Base-by-base conservation (phyloP, 139 green algal genomes). In the Eudorina sp. region DNA sequence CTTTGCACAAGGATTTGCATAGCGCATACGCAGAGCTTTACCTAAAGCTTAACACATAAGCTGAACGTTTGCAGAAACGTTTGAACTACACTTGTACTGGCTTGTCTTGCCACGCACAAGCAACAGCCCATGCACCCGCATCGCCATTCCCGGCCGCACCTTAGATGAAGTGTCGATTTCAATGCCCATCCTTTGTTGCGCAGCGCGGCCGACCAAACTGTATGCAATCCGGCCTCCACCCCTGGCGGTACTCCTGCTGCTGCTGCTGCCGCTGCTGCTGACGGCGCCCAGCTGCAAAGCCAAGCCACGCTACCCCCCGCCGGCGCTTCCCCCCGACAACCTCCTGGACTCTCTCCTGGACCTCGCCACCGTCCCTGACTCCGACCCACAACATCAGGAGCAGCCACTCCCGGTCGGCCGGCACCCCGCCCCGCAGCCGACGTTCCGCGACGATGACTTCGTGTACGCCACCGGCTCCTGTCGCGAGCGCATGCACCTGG, bases 381-480 rank as follows among this genome's bases (percentile, higher is more conserved):
- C 48, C 23, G n/a, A 79, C 18, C 16, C 58, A 11, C 58, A 69
- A 21, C 58, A n/a, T 34, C 70, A 55, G 70, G 41, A 43, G 38
- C 69, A 60, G 73, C 73, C 43, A 29, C 13, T 8, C 4, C n/a
- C n/a, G n/a, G n/a, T n/a, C n/a, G n/a, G n/a, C n/a, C n/a, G n/a
- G n/a, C 68, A 48, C 8, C 38, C 36, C 13, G 25, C n/a, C 9
- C 36, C 13, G 16, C 72, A 8, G 23, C 25, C 16, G 51, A 16
- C 58, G 48, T 34, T 75, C 19, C 16, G 4, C 66, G 46, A 88
- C 13, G 66, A 51, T 0, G 82, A 88, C 31, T 80, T 88, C 27
- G 82, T 88, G 2, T 88, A 43, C 38, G 62, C 66, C 1, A 88
- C 82, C 0, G 82, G 82, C 11, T 53, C 64, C 31, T 88, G 82